Percentiles rank a stretch among this genome's conserved stretches.
These are phyloP conservation scores for Zymoseptoria pseudotritici DNA, from an alignment of 2,329 filamentous ascomycete genomes.

Conservation along the genomic window DNA sequence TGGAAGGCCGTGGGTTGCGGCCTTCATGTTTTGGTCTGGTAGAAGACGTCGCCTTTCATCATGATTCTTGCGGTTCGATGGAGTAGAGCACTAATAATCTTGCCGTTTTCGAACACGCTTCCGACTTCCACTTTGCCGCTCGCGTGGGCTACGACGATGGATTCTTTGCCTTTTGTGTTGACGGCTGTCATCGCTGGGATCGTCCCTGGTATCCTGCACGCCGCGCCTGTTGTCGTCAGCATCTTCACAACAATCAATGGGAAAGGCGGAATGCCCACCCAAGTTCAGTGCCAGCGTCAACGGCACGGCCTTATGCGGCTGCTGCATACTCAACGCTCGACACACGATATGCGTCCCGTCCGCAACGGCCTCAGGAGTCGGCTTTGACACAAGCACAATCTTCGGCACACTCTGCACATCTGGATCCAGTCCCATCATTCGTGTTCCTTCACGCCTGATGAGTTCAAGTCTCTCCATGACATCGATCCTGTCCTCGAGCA, in stretches of 20 bases:
- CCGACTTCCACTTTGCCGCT: constrained; percentile 25
- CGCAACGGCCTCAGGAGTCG: constrained; percentile 4
- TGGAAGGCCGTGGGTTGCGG: not conserved
- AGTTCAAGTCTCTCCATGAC: constrained; percentile 48
- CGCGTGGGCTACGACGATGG: constrained; percentile 23
- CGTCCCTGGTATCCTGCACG: constrained; percentile 27
- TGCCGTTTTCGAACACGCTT: constrained; percentile 17
- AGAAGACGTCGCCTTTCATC: constrained; percentile 27
- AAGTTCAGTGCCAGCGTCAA: constrained; percentile 38
- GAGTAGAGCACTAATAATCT: constrained; percentile 23
- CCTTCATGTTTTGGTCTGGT: constrained; percentile 7
- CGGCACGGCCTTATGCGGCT: constrained; percentile 39
- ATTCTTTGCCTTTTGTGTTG: constrained; percentile 12
- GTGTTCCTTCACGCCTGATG: constrained; percentile 51
- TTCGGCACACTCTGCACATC: constrained; percentile 52
- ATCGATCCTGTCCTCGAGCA: constrained; percentile 44
- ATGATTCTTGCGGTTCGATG: constrained; percentile 24
- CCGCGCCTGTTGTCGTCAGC: constrained; percentile 21
- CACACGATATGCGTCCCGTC: constrained; percentile 33
- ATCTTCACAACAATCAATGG: not conserved
- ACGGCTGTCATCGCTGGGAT: constrained; percentile 17
- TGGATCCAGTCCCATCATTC: constrained; percentile 52
- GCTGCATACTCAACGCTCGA: constrained; percentile 38
- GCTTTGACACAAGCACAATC: constrained; percentile 47
- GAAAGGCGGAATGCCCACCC: constrained; percentile 7